phyloP scores from a whole-genome alignment of 1,284 basidiomycete species.

The Mycosarcoma mackinlayi region DNA sequence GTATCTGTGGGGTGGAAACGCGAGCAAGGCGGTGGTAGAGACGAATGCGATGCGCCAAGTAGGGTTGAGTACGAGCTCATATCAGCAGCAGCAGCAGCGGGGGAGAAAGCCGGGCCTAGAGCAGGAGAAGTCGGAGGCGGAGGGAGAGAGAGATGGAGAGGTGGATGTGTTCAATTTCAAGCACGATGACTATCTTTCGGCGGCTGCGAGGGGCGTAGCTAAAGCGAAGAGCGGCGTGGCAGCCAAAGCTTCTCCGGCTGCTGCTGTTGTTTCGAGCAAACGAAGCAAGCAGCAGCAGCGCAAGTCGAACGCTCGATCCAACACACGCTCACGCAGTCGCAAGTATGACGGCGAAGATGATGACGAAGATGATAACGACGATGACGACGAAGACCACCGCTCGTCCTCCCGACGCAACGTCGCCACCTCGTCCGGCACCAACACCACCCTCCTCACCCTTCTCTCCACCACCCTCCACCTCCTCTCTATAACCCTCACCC shows the following conservation, averaged over 20 bases:
- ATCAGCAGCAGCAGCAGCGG: constrained; percentile 1
- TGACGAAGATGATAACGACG: constrained; percentile 4
- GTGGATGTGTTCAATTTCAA: constrained; percentile 45
- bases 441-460: not conserved
- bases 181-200: constrained; percentile 30
- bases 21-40: not conserved
- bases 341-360: constrained; percentile 9
- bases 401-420: no score
- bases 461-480: not conserved
- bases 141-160: not conserved
- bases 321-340: not conserved
- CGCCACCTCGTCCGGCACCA: not conserved
- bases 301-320: not conserved
- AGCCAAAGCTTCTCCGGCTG: constrained; percentile 4
- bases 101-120: no score
- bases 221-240: not conserved
- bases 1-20: not conserved
- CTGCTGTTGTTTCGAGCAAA: constrained; percentile 6
- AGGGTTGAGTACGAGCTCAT: not conserved
- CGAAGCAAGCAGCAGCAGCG: not conserved
- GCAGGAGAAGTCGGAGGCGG: not conserved
- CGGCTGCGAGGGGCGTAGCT: not conserved
- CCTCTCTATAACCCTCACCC: not conserved
- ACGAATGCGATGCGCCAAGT: not conserved
- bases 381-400: no score